phyloP scores from a whole-genome alignment of 2,329 filamentous ascomycete genomes.

The Tolypocladium capitatum region DNA sequence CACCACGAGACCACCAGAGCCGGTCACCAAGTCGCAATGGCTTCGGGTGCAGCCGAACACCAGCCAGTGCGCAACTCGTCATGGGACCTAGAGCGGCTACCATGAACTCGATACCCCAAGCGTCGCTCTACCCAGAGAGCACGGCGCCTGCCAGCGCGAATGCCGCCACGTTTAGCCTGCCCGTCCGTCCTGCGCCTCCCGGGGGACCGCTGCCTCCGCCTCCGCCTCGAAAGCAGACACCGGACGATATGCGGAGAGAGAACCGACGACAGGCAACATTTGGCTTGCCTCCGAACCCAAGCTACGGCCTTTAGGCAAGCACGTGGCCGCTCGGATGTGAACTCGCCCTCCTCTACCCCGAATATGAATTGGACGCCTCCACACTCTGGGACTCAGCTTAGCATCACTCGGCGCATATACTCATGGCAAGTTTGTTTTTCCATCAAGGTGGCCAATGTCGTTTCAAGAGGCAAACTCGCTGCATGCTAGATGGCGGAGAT shows the following conservation, averaged over 20 bases:
- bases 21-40: conserved; percentile 41
- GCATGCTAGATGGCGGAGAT: conserved; percentile 3
- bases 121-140: conserved; percentile 23
- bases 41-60: conserved; percentile 29
- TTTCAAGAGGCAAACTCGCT: conserved; percentile 1
- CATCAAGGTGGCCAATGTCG: background rate
- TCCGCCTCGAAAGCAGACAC: conserved; percentile 43
- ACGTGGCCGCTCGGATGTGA: background rate
- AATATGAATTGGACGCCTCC: conserved; percentile 3
- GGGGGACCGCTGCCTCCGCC: conserved; percentile 46
- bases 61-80: conserved; percentile 31
- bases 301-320: conserved; percentile 17
- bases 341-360: background rate
- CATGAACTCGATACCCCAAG: conserved; percentile 39
- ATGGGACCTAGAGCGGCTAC: conserved; percentile 38
- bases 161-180: conserved; percentile 44
- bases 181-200: conserved; percentile 49
- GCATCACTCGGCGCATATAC: conserved; percentile 21
- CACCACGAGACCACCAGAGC: conserved; percentile 37
- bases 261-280: conserved; percentile 40
- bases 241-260: conserved; percentile 39
- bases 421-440: conserved; percentile 5
- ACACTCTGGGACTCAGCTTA: conserved; percentile 11
- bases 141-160: conserved; percentile 28
- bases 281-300: conserved; percentile 31